Percentiles rank a stretch among this genome's conserved stretches.
These are phyloP conservation scores for Dactylellina drechsleri DNA, from an alignment of 2,329 filamentous ascomycete genomes.

Conservation along the genomic window DNA sequence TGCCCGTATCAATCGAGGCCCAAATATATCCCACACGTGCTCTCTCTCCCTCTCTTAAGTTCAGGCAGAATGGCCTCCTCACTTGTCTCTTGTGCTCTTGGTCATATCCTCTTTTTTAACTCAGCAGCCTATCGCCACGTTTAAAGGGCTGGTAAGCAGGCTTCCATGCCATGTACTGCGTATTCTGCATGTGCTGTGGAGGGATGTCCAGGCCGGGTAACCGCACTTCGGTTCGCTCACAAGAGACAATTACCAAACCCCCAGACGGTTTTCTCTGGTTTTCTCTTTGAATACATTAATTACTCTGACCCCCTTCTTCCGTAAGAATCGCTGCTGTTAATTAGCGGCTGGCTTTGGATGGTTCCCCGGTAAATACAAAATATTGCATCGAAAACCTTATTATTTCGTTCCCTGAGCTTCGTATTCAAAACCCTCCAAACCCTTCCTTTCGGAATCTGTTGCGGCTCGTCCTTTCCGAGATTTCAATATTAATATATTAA, in stretches of 20 bases:
- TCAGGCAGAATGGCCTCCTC: constrained; percentile 24
- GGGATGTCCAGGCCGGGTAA: background rate
- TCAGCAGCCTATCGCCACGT: constrained; percentile 36
- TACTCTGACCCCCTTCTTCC: too few relatives aligned
- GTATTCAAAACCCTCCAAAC: too few relatives aligned
- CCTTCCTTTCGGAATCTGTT: too few relatives aligned
- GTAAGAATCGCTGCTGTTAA: too few relatives aligned
- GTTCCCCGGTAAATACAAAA: too few relatives aligned
- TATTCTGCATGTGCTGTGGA: background rate
- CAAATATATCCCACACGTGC: constrained; percentile 5
- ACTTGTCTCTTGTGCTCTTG: background rate
- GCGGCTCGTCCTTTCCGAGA: background rate
- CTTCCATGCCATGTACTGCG: background rate
- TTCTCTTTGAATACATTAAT: too few relatives aligned
- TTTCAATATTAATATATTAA: background rate
- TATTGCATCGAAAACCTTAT: too few relatives aligned
- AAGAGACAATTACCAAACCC: too few relatives aligned
- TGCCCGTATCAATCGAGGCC: constrained; percentile 20
- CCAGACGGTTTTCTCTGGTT: too few relatives aligned
- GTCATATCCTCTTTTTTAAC: background rate
- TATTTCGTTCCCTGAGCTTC: too few relatives aligned
- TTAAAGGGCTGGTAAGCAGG: background rate
- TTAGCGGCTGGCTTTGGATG: too few relatives aligned
- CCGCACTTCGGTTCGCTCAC: too few relatives aligned
- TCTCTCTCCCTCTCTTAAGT: constrained; percentile 27